Evolutionary conservation across 2,329 filamentous ascomycete genomes (phyloP).

Genomic region (Alternaria burnsii): DNA sequence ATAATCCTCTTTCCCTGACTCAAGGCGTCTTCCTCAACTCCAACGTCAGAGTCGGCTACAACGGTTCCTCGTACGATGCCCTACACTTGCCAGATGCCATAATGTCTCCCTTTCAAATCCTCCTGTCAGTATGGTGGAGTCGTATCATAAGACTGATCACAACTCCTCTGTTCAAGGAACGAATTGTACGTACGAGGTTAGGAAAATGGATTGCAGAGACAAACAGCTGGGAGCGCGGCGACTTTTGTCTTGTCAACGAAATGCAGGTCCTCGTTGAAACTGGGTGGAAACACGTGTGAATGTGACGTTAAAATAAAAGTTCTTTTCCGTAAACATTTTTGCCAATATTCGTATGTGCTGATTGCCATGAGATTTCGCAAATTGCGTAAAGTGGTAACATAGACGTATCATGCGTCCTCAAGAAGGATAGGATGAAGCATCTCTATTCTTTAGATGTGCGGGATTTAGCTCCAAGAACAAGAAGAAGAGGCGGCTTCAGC

Average conservation of each 20-base stretch:
- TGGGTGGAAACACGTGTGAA: constrained; percentile 50
- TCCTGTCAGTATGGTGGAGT: constrained; percentile 20
- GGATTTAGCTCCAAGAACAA: neutral
- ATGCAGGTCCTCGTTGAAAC: constrained; percentile 50
- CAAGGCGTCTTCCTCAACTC: constrained; percentile 74
- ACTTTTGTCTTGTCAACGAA: constrained; percentile 50
- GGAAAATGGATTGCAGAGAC: constrained; percentile 18
- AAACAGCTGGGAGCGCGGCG: constrained; percentile 33
- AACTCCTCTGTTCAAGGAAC: constrained; percentile 20
- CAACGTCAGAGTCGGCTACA: constrained; percentile 73
- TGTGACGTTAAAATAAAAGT: neutral
- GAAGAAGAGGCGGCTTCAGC: neutral
- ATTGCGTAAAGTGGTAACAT: neutral
- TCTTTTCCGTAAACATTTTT: neutral
- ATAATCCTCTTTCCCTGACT: constrained; percentile 65
- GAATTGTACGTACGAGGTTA: constrained; percentile 17
- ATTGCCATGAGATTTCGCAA: neutral
- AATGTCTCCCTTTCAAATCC: constrained; percentile 22
- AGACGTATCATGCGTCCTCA: neutral
- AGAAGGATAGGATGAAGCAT: neutral
- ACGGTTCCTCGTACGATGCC: constrained; percentile 41
- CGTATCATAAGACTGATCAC: constrained; percentile 21
- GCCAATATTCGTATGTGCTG: neutral
- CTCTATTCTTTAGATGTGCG: no score
- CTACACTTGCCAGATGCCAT: constrained; percentile 15